Evolutionary conservation across 164 flowering plant species (phyloP).

Genomic region (Chimonanthus praecox): DNA sequence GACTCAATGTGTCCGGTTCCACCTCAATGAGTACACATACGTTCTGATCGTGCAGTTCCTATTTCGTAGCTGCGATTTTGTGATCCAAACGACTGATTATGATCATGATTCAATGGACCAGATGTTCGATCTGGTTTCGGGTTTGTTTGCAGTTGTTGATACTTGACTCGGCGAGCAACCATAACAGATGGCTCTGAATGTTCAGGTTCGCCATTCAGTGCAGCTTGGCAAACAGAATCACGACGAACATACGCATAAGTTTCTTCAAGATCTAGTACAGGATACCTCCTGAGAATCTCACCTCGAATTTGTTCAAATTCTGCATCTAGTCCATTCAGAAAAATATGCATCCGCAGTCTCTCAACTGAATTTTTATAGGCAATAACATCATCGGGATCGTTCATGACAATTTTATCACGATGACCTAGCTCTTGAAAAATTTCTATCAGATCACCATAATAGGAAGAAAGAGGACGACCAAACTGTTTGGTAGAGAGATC

Average conservation of each 20-base stretch:
- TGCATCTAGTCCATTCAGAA: constrained; percentile 1
- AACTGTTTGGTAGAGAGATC: not conserved
- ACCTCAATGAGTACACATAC: no score
- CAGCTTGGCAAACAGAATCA: no score
- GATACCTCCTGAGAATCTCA: not conserved
- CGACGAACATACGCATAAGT: not conserved
- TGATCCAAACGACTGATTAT: no score
- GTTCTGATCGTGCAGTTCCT: no score
- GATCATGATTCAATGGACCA: no score
- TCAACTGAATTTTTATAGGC: not conserved
- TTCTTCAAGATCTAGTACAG: not conserved
- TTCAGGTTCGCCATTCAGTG: no score
- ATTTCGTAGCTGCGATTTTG: no score
- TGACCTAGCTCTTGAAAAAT: not conserved
- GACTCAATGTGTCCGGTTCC: no score
- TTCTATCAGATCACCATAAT: not conserved
- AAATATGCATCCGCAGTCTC: not conserved
- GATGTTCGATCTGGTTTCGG: no score
- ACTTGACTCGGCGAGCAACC: no score
- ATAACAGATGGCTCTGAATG: no score
- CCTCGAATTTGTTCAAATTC: constrained; percentile 1
- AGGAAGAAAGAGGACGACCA: not conserved
- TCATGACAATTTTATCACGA: constrained; percentile 6
- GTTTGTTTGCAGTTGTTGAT: no score
- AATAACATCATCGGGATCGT: not conserved